A percentile compares a stretch with the other conserved stretches of the same genome.
phyloP scores from a whole-genome alignment of 352 stramenopile species.

The Thalassiosira livingstoniorum region DNA sequence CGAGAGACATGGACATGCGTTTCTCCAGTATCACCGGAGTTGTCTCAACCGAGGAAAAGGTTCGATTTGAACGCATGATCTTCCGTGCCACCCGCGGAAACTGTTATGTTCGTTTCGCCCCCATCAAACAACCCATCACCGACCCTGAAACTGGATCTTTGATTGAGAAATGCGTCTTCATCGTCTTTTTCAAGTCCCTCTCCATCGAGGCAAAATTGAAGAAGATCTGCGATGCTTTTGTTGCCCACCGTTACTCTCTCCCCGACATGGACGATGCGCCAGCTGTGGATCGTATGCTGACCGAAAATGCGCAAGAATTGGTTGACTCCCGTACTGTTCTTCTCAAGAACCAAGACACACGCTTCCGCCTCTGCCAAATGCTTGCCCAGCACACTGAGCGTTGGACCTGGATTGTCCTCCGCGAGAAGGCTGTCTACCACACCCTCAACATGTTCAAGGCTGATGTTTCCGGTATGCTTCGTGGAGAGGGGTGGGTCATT shows the following conservation, averaged over 20 bases:
- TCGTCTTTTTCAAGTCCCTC: conserved; percentile 97
- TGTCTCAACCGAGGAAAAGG: conserved; percentile 91
- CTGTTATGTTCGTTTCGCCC: conserved; percentile 96
- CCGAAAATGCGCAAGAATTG: conserved; percentile 92
- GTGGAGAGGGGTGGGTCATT: conserved; percentile 97
- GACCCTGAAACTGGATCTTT: conserved; percentile 90
- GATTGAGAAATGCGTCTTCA: conserved; percentile 91
- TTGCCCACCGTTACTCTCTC: conserved; percentile 94
- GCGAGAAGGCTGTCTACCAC: conserved; percentile 98
- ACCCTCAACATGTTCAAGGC: conserved; percentile 97
- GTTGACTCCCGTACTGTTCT: conserved; percentile 96
- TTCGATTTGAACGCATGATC: conserved; percentile 98
- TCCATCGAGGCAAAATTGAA: conserved; percentile 98
- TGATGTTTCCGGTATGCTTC: conserved; percentile 96
- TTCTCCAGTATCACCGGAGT: conserved; percentile 95
- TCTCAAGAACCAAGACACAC: conserved; percentile 95
- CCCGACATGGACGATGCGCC: conserved; percentile 93
- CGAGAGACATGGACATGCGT: conserved; percentile 86
- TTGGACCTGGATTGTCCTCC: conserved; percentile 97
- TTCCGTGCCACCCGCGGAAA: conserved; percentile 99
- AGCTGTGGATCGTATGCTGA: conserved; percentile 87
- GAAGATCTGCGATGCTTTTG: conserved; percentile 98
- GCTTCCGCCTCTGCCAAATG: conserved; percentile 92
- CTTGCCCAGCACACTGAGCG: conserved; percentile 92
- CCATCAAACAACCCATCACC: conserved; percentile 90